These are phyloP conservation scores for Trebouxia sp. DNA, from an alignment of 139 green algal species.

Conservation along the genomic window DNA sequence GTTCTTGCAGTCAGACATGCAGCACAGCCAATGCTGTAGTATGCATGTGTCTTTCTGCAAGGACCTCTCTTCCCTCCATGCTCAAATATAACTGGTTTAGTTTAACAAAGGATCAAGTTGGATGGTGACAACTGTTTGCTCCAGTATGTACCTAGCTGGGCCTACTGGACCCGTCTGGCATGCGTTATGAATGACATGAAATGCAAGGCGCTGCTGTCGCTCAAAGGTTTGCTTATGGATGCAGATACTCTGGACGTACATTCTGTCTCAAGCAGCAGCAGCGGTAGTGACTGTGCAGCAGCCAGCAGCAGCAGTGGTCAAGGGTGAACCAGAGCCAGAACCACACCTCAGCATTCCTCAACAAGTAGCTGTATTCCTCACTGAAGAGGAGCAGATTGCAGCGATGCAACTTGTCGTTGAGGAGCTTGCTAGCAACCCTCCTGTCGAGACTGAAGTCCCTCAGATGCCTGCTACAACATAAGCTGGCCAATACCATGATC, in stretches of 20 bases:
- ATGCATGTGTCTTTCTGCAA: no score
- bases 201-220: no score
- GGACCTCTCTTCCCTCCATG: no score
- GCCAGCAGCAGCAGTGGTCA: neutral
- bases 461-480: neutral
- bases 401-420: constrained; percentile 20
- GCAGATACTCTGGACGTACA: constrained; percentile 23
- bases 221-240: neutral
- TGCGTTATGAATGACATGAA: no score
- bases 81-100: no score
- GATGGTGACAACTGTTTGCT: no score
- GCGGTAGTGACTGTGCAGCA: neutral
- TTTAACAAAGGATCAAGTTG: no score
- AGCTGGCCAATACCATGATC: no score
- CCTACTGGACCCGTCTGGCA: no score
- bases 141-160: no score
- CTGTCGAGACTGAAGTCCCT: neutral
- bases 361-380: constrained; percentile 6
- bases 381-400: constrained; percentile 10
- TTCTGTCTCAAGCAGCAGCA: neutral
- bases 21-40: no score
- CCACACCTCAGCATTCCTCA: constrained; percentile 1
- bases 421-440: constrained; percentile 1
- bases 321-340: constrained; percentile 9
- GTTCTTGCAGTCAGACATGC: no score